Evolutionary conservation across 192 early-diverging fungal genomes (phyloP), one percentile per base, ranked within the genome.

Genomic region (Gryganskiella cystojenkinii): DNA sequence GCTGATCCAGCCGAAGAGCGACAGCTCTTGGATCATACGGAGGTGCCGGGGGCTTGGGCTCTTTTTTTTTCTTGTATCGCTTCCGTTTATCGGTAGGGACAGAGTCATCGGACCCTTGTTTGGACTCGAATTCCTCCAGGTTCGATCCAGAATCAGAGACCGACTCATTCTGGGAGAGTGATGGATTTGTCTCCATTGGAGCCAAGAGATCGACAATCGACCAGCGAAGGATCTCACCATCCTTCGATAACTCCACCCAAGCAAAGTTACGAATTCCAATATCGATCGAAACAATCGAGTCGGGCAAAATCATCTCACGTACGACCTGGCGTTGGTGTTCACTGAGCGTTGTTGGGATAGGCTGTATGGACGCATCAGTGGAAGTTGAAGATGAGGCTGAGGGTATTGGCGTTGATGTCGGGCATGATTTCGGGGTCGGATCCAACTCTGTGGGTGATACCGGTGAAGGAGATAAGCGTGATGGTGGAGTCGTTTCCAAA

Each of bases 191-290:
- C 24, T 13, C 53, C 24, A 20, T 20, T 2, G 65, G 34, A 2
- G 20, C 33, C 15, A 69, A 52, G n/a, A 86, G 58, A 53, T 86
- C 84, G 27, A 78, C 78, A 25, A 73, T 57, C 2, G 49, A 30
- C 85, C 85, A 87, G 4, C 71, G 61, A 28, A 81, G 37, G 7
- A 87, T 80, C 19, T 71, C 46, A 0, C 64, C 47, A 11, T 83
- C 62, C 15, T 22, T 64, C 8, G 76, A 61, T 13, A 87, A 22
- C 33, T 83, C 71, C 4, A 81, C 82, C 78, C 82, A 84, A 1
- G 85, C 85, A 0, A 87, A 61, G 56, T 87, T 87, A 20, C 85
- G 83, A 46, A 84, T 82, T 0, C 85, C 85, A 17, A 87, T 52
- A 55, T 87, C 85, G 52, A 87, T 67, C 1, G 85, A 87, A 20